Conservation (phyloP, 805 yeast species). For the Suhomyces emberorum region DNA sequence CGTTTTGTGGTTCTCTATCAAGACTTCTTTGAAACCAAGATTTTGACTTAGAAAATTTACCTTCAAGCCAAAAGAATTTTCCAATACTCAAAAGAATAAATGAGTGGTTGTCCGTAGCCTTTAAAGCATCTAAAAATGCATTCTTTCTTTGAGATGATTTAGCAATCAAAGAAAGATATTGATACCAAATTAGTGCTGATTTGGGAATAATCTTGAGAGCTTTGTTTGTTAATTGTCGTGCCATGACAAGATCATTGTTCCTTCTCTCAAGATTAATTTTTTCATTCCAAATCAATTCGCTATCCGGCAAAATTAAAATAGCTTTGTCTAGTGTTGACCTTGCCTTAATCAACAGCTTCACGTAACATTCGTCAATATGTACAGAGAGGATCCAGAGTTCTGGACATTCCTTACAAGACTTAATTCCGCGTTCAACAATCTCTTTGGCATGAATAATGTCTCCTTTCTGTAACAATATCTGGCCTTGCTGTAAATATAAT, state of each 20-base stretch:
- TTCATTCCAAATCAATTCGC: constrained; percentile 55
- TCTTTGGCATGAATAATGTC: constrained; percentile 44
- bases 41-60: constrained; percentile 59
- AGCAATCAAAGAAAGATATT: constrained; percentile 46
- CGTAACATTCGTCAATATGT: constrained; percentile 38
- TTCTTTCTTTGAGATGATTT: constrained; percentile 53
- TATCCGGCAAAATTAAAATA: constrained; percentile 38
- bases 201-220: constrained; percentile 59
- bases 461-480: constrained; percentile 38
- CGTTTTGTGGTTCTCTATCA: constrained; percentile 52
- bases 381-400: constrained; percentile 57
- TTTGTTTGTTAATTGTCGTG: constrained; percentile 50
- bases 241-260: constrained; percentile 48
- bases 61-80: constrained; percentile 59
- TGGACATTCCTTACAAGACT: constrained; percentile 40
- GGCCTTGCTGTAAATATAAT: constrained; percentile 62
- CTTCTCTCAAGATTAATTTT: constrained; percentile 56
- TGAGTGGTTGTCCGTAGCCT: constrained; percentile 58
- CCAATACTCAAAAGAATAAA: constrained; percentile 64
- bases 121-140: constrained; percentile 67
- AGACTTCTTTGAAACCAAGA: constrained; percentile 75
- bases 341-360: constrained; percentile 51
- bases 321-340: constrained; percentile 73
- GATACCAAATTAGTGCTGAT: constrained; percentile 65
- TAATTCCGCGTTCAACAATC: constrained; percentile 47